Percentiles rank a stretch among this genome's conserved stretches.
Conservation (phyloP, 108 stramenopile species). For the Epithemia pelagica region DNA sequence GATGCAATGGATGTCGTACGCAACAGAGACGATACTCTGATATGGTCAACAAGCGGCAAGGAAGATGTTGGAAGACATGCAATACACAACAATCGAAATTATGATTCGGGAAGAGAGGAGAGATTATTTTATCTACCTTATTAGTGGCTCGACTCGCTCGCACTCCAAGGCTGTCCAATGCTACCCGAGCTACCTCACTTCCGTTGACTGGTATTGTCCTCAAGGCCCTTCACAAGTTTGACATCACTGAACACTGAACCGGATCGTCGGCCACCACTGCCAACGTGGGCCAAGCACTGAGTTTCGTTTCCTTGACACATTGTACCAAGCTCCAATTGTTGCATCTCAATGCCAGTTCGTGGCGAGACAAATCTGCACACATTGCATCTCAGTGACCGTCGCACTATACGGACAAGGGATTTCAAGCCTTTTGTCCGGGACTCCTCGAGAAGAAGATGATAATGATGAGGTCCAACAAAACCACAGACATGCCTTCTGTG, state of each 20-base stretch:
- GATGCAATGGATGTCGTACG: no score
- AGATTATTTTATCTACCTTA: no score
- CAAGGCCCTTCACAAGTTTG: not conserved
- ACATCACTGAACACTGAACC: not conserved
- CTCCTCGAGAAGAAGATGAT: not conserved
- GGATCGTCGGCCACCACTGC: not conserved
- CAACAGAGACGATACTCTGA: no score
- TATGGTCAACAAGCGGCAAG: no score
- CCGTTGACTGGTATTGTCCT: not conserved
- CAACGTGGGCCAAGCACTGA: not conserved
- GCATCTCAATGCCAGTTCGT: not conserved
- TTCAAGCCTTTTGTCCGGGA: not conserved
- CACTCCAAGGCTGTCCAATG: no score
- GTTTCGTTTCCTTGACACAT: not conserved
- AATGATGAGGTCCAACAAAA: no score
- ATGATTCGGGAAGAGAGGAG: no score
- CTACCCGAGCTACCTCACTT: no score
- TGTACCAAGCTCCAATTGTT: not conserved
- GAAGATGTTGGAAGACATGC: no score
- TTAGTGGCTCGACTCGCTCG: no score
- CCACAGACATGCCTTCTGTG: no score
- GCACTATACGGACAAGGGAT: not conserved
- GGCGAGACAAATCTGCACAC: not conserved
- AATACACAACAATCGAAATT: no score
- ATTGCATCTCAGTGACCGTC: not conserved